Base-by-base conservation (phyloP, 805 yeast species). In the Candida tallmaniae region DNA sequence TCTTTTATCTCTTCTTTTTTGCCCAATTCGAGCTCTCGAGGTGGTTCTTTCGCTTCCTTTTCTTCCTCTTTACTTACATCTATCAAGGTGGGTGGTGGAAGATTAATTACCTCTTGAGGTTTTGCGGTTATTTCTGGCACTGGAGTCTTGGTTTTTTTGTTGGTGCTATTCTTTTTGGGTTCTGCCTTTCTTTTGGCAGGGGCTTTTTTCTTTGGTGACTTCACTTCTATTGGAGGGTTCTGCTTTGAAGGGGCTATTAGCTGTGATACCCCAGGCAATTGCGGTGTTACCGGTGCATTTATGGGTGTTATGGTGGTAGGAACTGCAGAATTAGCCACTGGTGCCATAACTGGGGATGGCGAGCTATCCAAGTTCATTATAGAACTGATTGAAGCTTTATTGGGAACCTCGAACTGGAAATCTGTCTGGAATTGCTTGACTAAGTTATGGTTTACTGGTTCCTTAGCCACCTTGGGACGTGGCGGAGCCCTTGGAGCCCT, bases 321-420 rank as follows among this genome's bases (percentile, higher is more conserved):
- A 10, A 10, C 13, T 6, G 26, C 26, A 23, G 26, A 6, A n/a
- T n/a, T n/a, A n/a, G n/a, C n/a, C n/a, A n/a, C n/a, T n/a, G n/a
- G 13, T 7, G 13, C 7, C 14, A 14, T 25, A 27, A 8, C 18
- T 8, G 47, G 42, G 3, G 40, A 23, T 12, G 49, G 49, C 3
- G 46, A 39, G 22, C 28, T 62, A 25, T 65, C 71, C 9, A 48
- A 37, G 44, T 66, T 66, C 35, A 66, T 65, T 27, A 66, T 58
- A 10, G 69, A 59, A 34, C 56, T 60, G 18, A 66, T 66, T 5
- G 68, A 61, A 1, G 71, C 54, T 32, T 54, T 61, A 46, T 56
- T 60, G n/a, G 33, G 22, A 21, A 18, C 4, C 6, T 34, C 37
- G 9, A 34, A 28, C 7, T 29, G 31, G 26, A 36, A 36, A 16